These are phyloP conservation scores for Xanthoconium purpureum DNA, from an alignment of 768 basidiomycete species.

Conservation along the genomic window DNA sequence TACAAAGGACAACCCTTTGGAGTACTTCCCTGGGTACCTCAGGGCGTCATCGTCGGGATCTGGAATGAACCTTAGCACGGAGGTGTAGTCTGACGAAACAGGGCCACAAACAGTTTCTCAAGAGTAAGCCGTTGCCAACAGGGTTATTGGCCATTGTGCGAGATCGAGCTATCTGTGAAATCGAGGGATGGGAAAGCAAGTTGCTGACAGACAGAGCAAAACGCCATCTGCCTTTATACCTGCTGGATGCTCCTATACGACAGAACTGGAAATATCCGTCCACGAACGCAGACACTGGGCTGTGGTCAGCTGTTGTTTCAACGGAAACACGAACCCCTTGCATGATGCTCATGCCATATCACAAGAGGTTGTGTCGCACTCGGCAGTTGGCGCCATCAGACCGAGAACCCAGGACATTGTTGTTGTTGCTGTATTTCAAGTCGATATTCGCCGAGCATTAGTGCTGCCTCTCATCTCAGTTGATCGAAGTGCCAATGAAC, in stretches of 20 bases:
- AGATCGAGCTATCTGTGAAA: background rate
- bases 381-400: background rate
- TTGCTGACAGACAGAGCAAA: background rate
- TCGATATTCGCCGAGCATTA: background rate
- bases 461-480: background rate
- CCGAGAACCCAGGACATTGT: background rate
- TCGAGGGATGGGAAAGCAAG: background rate
- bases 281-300: background rate
- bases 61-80: background rate
- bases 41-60: conserved; percentile 4
- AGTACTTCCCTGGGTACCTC: background rate
- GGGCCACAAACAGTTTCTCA: conserved; percentile 6
- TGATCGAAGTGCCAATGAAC: too few relatives aligned
- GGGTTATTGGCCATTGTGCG: background rate
- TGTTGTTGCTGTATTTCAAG: background rate
- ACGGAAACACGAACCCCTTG: background rate
- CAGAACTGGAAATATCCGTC: background rate
- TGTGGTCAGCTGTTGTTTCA: background rate
- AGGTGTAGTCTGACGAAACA: background rate
- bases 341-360: background rate
- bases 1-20: conserved; percentile 2
- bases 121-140: background rate
- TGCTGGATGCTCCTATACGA: background rate
- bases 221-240: conserved; percentile 4
- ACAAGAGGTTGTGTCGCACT: background rate